phyloP scores from a whole-genome alignment of 164 flowering plant genomes.

The Magnolia officinalis region DNA sequence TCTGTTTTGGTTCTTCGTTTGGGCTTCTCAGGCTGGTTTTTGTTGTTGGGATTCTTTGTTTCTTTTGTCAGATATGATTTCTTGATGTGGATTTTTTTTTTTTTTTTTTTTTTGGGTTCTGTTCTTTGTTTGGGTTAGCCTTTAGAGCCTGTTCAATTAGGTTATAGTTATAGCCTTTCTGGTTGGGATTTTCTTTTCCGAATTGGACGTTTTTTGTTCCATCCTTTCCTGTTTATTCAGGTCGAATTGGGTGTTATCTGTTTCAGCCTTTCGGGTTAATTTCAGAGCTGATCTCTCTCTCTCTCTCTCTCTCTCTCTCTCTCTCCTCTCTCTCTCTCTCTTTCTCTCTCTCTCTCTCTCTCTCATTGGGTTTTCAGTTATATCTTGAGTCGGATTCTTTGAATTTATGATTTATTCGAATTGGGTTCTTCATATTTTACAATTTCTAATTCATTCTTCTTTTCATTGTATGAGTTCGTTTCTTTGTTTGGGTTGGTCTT shows the following conservation, averaged over 20 bases:
- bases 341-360: not conserved
- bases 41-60: not conserved
- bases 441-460: not conserved
- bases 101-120: not conserved
- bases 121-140: not conserved
- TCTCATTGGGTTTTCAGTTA: too few species aligned
- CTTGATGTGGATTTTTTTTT: not conserved
- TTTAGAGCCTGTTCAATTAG: too few species aligned
- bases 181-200: too few species aligned
- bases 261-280: too few species aligned
- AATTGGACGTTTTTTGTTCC: too few species aligned
- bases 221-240: too few species aligned
- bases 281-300: not conserved
- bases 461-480: not conserved
- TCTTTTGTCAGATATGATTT: not conserved
- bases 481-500: not conserved
- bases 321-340: too few species aligned
- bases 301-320: slow-evolving; percentile 1
- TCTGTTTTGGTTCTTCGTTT: not conserved
- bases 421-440: not conserved
- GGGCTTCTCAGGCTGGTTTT: not conserved
- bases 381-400: too few species aligned
- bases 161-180: too few species aligned
- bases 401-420: not conserved
- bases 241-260: too few species aligned